phyloP scores from a whole-genome alignment of 2,329 filamentous ascomycete genomes.

The Sporothrix curviconia region DNA sequence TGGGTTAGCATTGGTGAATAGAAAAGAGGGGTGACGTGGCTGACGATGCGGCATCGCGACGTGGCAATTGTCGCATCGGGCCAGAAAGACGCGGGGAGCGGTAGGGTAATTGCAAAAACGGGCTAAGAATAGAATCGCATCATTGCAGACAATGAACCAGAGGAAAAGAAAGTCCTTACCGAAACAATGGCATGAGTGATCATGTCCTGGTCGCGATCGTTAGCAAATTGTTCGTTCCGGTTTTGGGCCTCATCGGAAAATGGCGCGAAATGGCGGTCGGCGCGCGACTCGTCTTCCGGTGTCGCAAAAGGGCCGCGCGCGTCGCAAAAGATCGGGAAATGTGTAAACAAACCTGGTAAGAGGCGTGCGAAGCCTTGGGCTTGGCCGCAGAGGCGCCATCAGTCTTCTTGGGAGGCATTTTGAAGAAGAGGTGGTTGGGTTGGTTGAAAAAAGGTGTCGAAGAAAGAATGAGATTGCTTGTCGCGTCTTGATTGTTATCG shows the following conservation, averaged over 20 bases:
- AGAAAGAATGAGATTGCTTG: neutral
- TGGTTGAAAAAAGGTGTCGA: conserved; percentile 2
- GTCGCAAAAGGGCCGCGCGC: neutral
- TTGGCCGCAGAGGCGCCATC: conserved; percentile 37
- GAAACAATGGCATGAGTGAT: conserved; percentile 56
- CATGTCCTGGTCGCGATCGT: conserved; percentile 44
- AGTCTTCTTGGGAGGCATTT: conserved; percentile 57
- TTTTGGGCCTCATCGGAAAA: neutral
- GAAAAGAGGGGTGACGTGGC: conserved; percentile 12
- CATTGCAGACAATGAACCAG: conserved; percentile 10
- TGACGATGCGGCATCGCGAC: conserved; percentile 8
- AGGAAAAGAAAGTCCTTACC: conserved; percentile 37
- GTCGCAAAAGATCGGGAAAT: neutral
- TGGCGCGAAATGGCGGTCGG: neutral
- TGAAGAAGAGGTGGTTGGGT: conserved; percentile 21
- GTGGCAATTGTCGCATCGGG: conserved; percentile 10
- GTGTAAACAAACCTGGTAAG: conserved; percentile 50
- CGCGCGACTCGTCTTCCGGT: neutral
- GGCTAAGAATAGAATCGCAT: conserved; percentile 19
- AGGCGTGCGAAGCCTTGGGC: conserved; percentile 45
- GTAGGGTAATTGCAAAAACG: too few species aligned
- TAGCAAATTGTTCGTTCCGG: conserved; percentile 7
- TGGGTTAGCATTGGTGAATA: conserved; percentile 6
- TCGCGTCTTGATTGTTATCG: conserved; percentile 19
- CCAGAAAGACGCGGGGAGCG: neutral